Conservation (phyloP, 768 basidiomycete genomes). For the Hemileccinum impolitum region DNA sequence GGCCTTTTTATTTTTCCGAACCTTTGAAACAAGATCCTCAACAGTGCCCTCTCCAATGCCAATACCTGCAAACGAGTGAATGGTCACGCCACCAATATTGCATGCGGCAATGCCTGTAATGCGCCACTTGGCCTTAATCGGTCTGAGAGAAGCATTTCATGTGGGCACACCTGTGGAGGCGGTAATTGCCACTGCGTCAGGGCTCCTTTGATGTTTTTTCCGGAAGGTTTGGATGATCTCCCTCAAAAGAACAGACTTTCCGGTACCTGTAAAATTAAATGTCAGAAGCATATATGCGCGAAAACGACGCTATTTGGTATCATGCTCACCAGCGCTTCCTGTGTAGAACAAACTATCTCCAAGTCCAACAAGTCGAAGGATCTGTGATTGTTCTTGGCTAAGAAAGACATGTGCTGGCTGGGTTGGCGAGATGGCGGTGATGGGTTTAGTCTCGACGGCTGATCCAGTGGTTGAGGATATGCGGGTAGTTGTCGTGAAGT, state of each 20-base stretch:
- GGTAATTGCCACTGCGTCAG: conserved; percentile 86
- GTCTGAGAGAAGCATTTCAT: neutral
- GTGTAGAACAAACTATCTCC: conserved; percentile 90
- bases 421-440: conserved; percentile 6
- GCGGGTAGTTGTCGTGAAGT: conserved; percentile 22
- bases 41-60: conserved; percentile 73
- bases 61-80: conserved; percentile 95
- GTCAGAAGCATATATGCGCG: conserved; percentile 12
- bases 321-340: conserved; percentile 83
- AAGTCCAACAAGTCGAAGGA: conserved; percentile 72
- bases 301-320: conserved; percentile 1
- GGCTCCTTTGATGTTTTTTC: conserved; percentile 46
- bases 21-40: conserved; percentile 57
- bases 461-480: conserved; percentile 13
- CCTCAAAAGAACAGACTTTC: conserved; percentile 91
- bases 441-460: conserved; percentile 4
- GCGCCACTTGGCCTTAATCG: neutral
- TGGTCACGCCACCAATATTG: conserved; percentile 93
- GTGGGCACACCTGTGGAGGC: conserved; percentile 76
- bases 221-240: conserved; percentile 82
- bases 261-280: conserved; percentile 64
- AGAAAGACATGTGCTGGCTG: conserved; percentile 51
- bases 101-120: conserved; percentile 85
- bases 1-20: conserved; percentile 85
- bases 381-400: conserved; percentile 83